Evolutionary conservation across 2,329 filamentous ascomycete genomes (phyloP), one percentile per base, ranked within the genome.

Genomic region (Ascochyta koolunga): DNA sequence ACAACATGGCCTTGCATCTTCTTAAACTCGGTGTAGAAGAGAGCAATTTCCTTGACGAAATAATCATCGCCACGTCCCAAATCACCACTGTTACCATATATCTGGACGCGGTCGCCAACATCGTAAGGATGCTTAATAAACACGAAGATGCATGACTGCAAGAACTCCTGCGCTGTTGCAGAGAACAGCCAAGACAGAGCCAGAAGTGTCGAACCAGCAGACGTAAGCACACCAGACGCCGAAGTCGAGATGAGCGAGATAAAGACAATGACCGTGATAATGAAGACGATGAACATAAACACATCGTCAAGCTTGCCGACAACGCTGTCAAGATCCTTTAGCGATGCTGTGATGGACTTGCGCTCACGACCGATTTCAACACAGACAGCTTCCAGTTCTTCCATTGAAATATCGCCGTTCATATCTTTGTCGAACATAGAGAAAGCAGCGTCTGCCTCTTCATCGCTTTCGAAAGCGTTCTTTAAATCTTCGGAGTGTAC

Each of bases 121-220:
- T 98, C 93, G 66, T 97, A 98, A 0, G 93, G 93, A 72, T 98
- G 93, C 79, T 97, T 97, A 77, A 97, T 88, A 66, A 97, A 96
- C 62, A 97, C 93, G 70, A 97, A 97, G 64, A 97, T 90, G 69
- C 93, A 86, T 9, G 92, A 96, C 76, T 96, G 92, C 2, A 97
- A 80, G 64, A 98, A 96, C 70, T 98, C 93, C 70, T 96, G 92
- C 0, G 93, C 93, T 0, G 93, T 97, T 0, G 90, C 89, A 56
- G 92, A 91, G 65, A 98, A 91, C 50, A 97, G 81, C 93, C 93
- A 98, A 0, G 91, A 93, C 1, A 97, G 81, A 50, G 92, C 93
- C 6, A 98, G 82, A n/a, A 97, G 82, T 3, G 89, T 86, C 1
- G 91, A 95, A 3, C 93, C 92, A 22, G 91, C 90, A 3, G 92